Evolutionary conservation across 2,329 filamentous ascomycete genomes (phyloP), one percentile per base, ranked within the genome.

Genomic region (Aspergillus luchuensis): DNA sequence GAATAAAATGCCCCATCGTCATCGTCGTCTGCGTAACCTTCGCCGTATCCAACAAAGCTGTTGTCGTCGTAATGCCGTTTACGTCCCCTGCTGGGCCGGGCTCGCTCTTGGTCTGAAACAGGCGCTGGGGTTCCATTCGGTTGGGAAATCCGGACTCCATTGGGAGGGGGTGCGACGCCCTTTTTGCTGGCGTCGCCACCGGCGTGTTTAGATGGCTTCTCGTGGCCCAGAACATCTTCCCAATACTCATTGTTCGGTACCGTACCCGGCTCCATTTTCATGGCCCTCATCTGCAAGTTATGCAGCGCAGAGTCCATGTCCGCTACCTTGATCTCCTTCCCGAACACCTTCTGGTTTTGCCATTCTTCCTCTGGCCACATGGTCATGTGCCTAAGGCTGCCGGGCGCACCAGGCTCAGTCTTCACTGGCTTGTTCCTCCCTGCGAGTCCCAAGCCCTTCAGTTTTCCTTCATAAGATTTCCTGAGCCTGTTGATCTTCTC

Each of bases 401-500:
- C 78, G 65, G 74, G 67, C 43, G 73, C 69, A 52, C 73, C 69
- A 48, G 75, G 71, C 48, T 81, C 78, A 30, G 76, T 74, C 63
- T 81, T 81, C 36, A 78, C 74, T 0, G 80, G 73, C 58, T 81
- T 81, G 61, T 82, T 83, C 56, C 79, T 78, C 21, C 81, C 81
- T 28, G 80, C 74, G 38, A 83, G 68, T 8, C 75, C 75, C 48
- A 82, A 68, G 2, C 72, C 75, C 67, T 82, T 82, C 67, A 82
- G 70, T 66, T 82, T 81, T 45, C 80, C 80, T 68, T 82, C 81
- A 63, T 83, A 83, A 4, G 80, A 82, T 64, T 82, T 83, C 61
- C 87, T 79, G 45, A 89, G 78, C 70, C 85, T 84, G 74, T 88
- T 88, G 63, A 82, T 82, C 76, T 89, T 89, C 70, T 87, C 85